A percentile compares a stretch with the other conserved stretches of the same genome.
These are phyloP conservation scores for Trametes maxima DNA, from an alignment of 768 basidiomycete species.

Conservation along the genomic window DNA sequence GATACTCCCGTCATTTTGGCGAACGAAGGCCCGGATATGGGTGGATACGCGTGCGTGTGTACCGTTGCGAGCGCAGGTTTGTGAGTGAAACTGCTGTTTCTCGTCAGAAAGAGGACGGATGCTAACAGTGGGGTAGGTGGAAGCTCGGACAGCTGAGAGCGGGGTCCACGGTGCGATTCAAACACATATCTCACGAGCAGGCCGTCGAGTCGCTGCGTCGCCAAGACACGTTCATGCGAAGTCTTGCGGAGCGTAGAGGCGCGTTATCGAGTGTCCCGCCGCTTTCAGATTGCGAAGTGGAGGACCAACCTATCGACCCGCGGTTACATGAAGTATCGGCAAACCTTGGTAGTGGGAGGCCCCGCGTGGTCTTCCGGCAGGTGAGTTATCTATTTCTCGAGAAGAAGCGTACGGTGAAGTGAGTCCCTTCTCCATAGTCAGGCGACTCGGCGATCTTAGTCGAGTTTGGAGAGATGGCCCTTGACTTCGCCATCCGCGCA, in stretches of 20 bases:
- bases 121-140: slow-evolving; percentile 47
- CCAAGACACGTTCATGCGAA: slow-evolving; percentile 36
- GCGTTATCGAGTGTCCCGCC: background rate
- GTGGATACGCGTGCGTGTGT: slow-evolving; percentile 60
- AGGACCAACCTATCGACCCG: slow-evolving; percentile 35
- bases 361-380: slow-evolving; percentile 54
- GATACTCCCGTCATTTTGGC: slow-evolving; percentile 70
- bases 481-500: slow-evolving; percentile 56
- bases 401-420: background rate
- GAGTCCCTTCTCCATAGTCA: slow-evolving; percentile 40
- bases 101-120: background rate
- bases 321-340: slow-evolving; percentile 38
- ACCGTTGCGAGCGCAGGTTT: slow-evolving; percentile 53
- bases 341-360: slow-evolving; percentile 23
- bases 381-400: slow-evolving; percentile 33
- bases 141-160: slow-evolving; percentile 67
- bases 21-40: slow-evolving; percentile 64
- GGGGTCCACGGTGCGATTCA: slow-evolving; percentile 56
- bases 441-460: slow-evolving; percentile 66
- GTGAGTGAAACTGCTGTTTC: slow-evolving; percentile 35
- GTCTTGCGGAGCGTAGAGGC: slow-evolving; percentile 18
- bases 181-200: slow-evolving; percentile 47
- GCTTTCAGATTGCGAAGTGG: background rate
- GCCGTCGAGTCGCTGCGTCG: slow-evolving; percentile 36
- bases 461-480: slow-evolving; percentile 58